Evolutionary conservation across 306 rosid species (phyloP).

Genomic region (Citrullus mucosospermus): DNA sequence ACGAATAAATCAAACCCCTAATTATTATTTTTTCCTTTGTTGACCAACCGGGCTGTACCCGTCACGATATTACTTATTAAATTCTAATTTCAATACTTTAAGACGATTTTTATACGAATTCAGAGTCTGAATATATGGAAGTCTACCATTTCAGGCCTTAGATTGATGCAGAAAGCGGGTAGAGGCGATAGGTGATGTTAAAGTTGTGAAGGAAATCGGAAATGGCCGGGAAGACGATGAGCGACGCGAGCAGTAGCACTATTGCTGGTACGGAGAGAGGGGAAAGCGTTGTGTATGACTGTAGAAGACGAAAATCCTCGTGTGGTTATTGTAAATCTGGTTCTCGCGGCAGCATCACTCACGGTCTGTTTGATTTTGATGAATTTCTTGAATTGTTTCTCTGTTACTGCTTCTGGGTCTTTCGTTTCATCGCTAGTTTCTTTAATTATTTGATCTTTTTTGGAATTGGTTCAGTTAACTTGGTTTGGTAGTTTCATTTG

Average conservation of each 20-base stretch:
- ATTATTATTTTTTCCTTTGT: not conserved
- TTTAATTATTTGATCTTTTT: not conserved
- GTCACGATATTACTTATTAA: not conserved
- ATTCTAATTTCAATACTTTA: not conserved
- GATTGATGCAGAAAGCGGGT: not conserved
- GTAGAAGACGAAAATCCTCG: slow-evolving; percentile 38
- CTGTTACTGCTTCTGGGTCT: not conserved
- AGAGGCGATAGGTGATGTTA: not conserved
- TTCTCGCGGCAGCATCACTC: slow-evolving; percentile 56
- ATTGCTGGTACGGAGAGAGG: slow-evolving; percentile 13
- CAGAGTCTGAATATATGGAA: not conserved
- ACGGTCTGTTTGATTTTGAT: slow-evolving; percentile 31
- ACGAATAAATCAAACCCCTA: not conserved
- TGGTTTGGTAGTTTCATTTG: not conserved
- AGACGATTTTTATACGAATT: not conserved
- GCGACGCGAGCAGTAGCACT: slow-evolving; percentile 55
- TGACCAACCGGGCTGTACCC: not conserved
- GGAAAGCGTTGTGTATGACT: slow-evolving; percentile 56
- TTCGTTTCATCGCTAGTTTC: not conserved
- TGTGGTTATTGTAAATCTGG: slow-evolving; percentile 84
- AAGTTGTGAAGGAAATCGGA: not conserved
- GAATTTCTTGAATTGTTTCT: not conserved
- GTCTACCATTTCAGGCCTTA: not conserved
- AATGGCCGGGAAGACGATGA: slow-evolving; percentile 40
- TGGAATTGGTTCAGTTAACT: not conserved